phyloP scores from a whole-genome alignment of 2,329 filamentous ascomycete genomes.

The Ilyonectria destructans region DNA sequence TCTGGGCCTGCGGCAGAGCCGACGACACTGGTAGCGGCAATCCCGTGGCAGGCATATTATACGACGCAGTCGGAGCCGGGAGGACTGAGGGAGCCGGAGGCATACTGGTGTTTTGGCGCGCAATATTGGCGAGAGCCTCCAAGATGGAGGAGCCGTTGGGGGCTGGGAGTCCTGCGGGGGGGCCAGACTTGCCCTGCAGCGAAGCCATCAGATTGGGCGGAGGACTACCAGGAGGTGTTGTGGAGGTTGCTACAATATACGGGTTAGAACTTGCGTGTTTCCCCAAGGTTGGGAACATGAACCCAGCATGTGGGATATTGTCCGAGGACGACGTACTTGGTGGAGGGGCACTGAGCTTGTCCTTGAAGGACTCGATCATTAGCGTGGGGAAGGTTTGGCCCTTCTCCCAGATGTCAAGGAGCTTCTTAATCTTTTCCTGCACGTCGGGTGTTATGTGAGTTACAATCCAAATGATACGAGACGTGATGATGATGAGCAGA shows the following conservation, averaged over 20 bases:
- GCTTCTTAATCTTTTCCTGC: constrained; percentile 94
- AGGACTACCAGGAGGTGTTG: constrained; percentile 79
- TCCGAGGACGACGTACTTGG: constrained; percentile 72
- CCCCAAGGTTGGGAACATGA: constrained; percentile 7
- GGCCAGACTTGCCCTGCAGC: constrained; percentile 52
- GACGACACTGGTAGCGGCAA: constrained; percentile 54
- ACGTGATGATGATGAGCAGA: constrained; percentile 30
- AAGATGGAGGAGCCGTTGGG: constrained; percentile 75
- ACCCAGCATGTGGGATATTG: constrained; percentile 8
- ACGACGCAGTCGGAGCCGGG: constrained; percentile 62
- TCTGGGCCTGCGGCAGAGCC: constrained; percentile 50
- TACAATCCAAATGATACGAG: constrained; percentile 49
- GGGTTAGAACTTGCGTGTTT: constrained; percentile 57
- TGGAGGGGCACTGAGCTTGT: constrained; percentile 78
- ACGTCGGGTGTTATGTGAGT: constrained; percentile 62
- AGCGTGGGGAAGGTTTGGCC: constrained; percentile 88
- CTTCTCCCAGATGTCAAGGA: constrained; percentile 98
- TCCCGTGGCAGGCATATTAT: constrained; percentile 54
- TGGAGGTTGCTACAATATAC: constrained; percentile 73
- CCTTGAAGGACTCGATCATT: constrained; percentile 87
- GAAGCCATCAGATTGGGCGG: constrained; percentile 63
- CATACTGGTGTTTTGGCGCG: constrained; percentile 77
- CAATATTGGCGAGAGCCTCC: constrained; percentile 85
- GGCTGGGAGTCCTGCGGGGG: constrained; percentile 59
- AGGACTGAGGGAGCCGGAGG: constrained; percentile 59